Evolutionary conservation across 495 filamentous ascomycete species (phyloP).

Genomic region (Neurospora sp.): DNA sequence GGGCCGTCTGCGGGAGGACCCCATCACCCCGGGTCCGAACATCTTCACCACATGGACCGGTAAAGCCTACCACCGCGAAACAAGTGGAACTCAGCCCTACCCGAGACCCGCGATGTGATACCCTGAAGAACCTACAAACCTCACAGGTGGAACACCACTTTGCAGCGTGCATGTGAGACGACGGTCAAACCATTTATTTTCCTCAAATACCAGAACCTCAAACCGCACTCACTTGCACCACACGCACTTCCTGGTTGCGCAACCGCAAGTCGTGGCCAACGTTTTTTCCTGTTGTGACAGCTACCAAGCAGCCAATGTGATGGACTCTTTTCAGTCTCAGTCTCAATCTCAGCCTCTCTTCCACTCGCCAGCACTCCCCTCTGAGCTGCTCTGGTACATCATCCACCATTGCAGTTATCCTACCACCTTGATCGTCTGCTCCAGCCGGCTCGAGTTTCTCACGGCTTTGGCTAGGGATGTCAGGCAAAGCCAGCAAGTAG

Average conservation of each 20-base stretch:
- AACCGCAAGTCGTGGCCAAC: neutral
- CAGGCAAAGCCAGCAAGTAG: neutral
- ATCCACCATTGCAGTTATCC: constrained; percentile 43
- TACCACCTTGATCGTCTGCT: constrained; percentile 62
- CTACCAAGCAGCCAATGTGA: neutral
- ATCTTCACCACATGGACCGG: neutral
- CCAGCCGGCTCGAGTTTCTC: constrained; percentile 53
- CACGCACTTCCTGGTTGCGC: neutral
- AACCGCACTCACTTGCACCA: neutral
- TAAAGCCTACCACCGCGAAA: neutral
- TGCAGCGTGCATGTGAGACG: neutral
- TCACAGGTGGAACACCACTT: neutral
- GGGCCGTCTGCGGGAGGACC: neutral
- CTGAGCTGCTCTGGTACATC: constrained; percentile 54
- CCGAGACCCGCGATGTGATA: neutral
- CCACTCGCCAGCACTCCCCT: constrained; percentile 39
- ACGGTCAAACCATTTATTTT: neutral
- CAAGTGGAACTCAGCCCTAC: neutral
- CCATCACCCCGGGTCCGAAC: neutral
- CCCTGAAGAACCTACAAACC: neutral
- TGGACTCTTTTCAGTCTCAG: neutral
- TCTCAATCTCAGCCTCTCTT: constrained; percentile 25
- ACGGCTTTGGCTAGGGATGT: constrained; percentile 28
- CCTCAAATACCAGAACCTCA: neutral
- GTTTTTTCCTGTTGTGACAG: neutral